Evolutionary conservation across 306 rosid species (phyloP).

Genomic region (Vachellia collinsii): DNA sequence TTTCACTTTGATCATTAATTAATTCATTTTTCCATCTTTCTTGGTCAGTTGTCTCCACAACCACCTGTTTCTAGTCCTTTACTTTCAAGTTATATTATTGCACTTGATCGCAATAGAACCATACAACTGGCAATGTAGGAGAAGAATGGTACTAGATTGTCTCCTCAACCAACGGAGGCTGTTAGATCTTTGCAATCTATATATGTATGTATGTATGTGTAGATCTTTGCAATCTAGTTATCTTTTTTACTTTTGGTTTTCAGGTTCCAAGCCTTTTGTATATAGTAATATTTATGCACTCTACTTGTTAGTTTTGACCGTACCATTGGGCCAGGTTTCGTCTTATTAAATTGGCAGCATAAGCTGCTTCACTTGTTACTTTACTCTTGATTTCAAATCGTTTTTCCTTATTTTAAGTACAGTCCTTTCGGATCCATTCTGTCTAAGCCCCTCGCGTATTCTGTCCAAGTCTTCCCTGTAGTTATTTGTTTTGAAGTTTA

Average conservation of each 20-base stretch:
- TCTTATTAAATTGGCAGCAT: slow-evolving; percentile 35
- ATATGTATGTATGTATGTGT: slow-evolving; percentile 48
- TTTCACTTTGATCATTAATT: slow-evolving; percentile 94
- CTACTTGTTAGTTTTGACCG: slow-evolving; percentile 40
- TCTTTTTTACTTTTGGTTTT: slow-evolving; percentile 45
- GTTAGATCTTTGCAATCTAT: slow-evolving; percentile 65
- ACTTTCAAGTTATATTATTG: slow-evolving; percentile 58
- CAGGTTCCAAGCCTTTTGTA: slow-evolving; percentile 50
- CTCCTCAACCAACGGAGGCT: slow-evolving; percentile 64
- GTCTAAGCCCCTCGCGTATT: background rate
- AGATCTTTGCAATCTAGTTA: slow-evolving; percentile 50
- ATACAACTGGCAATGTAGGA: slow-evolving; percentile 64
- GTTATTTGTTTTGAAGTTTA: background rate
- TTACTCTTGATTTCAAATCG: slow-evolving; percentile 25
- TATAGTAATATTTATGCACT: slow-evolving; percentile 46
- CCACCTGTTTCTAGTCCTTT: slow-evolving; percentile 57
- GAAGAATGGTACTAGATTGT: slow-evolving; percentile 67
- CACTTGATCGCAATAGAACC: slow-evolving; percentile 51
- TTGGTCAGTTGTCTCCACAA: slow-evolving; percentile 60
- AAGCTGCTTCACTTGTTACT: slow-evolving; percentile 17
- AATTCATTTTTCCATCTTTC: slow-evolving; percentile 75
- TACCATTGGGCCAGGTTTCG: slow-evolving; percentile 41
- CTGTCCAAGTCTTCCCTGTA: background rate
- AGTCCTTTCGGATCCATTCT: slow-evolving; percentile 22
- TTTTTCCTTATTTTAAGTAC: background rate